Percentiles rank a stretch among this genome's conserved stretches.
These are phyloP conservation scores for Stephanodiscus triporus DNA, from an alignment of 108 stramenopile species.

Conservation along the genomic window DNA sequence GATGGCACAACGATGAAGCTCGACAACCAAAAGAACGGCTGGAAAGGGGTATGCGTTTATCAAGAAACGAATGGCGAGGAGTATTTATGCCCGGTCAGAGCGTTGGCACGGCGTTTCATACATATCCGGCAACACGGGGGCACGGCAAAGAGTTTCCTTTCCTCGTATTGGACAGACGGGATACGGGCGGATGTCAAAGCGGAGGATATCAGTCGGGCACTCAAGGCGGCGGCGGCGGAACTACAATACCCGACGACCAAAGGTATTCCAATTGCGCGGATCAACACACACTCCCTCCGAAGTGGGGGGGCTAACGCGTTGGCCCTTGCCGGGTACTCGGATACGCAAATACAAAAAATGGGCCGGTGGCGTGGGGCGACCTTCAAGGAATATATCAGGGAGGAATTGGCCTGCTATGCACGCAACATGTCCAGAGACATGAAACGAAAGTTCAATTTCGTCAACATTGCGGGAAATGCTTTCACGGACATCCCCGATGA, in stretches of 20 bases:
- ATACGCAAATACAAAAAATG: conserved; percentile 5
- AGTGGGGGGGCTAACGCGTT: conserved; percentile 2
- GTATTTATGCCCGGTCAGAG: conserved; percentile 2
- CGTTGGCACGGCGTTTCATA: conserved; percentile 1
- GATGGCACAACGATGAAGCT: background rate
- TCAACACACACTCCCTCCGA: conserved; percentile 20
- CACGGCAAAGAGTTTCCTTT: too few species aligned
- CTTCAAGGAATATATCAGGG: background rate
- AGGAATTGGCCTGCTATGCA: background rate
- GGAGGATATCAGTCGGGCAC: background rate
- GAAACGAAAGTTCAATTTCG: background rate
- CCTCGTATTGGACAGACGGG: background rate
- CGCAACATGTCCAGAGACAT: background rate
- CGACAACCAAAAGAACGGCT: conserved; percentile 7
- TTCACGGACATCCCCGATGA: background rate
- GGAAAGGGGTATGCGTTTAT: conserved; percentile 14
- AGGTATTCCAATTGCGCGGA: background rate
- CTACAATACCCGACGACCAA: background rate
- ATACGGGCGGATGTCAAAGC: background rate
- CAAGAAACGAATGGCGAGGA: conserved; percentile 19
- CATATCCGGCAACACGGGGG: too few species aligned
- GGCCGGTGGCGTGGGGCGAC: conserved; percentile 6
- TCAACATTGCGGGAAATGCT: background rate
- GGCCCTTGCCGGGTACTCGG: background rate
- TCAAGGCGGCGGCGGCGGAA: conserved; percentile 9